Evolutionary conservation across 768 basidiomycete genomes (phyloP), one percentile per base, ranked within the genome.

Genomic region (Amanita pseudoporphyria): DNA sequence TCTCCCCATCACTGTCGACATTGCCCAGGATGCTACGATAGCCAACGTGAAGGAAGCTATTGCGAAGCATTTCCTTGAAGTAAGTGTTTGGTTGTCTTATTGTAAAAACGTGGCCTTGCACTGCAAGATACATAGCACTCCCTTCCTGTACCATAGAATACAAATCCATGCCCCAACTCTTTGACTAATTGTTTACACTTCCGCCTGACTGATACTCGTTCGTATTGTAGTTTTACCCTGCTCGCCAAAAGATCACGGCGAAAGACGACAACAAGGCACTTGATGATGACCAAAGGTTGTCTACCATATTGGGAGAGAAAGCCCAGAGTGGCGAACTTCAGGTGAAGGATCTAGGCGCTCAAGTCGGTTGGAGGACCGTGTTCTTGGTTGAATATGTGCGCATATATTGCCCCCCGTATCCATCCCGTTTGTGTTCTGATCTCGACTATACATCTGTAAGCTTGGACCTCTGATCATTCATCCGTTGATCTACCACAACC

Each of bases 361-460:
- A 99, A 64, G 70, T 95, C 39, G 76, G 79, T 58, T 97, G 94
- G 88, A 76, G 73, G 58, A 87, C 85, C 0, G 90, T 97, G 14
- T 97, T 91, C 64, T 62, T 97, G 44, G 70, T 87, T 45, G 96
- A 99, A 94, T 99, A 98, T 60, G 94, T 94, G 67, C 60, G 92
- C 64, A 9, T 49, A 48, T 32, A 45, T 9, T n/a, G n/a, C n/a
- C n/a, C n/a, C 9, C 26, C 31, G 26, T 3, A 3, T 3, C 22
- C 12, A 32, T 49, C 21, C 32, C 31, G 32, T 39, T 10, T 42
- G 7, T 13, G 5, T 14, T 4, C 12, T 33, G 31, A 18, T 0
- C n/a, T 30, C 18, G 46, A 46, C 52, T 52, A 26, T 58, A 38
- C 16, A 10, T 18, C 41, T 32, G 16, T 2, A 57, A 96, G 94